Percentiles rank a stretch among this genome's conserved stretches.
These are phyloP conservation scores for Penicillium riverlandense DNA, from an alignment of 495 filamentous ascomycete species.

Conservation along the genomic window DNA sequence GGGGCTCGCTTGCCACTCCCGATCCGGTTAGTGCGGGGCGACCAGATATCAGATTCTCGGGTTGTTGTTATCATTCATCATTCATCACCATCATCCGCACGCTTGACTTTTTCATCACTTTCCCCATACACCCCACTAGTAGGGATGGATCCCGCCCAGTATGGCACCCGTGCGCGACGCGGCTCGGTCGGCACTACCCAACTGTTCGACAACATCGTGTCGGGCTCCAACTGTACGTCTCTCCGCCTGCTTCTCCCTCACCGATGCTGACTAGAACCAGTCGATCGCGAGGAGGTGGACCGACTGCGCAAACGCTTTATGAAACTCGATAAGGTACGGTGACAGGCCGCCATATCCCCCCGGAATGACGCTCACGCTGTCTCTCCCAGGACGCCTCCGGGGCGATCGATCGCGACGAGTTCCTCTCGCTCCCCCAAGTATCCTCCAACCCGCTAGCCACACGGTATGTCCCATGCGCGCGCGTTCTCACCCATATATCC, in stretches of 20 bases:
- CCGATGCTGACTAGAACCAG: conserved; percentile 35
- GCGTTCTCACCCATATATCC: no score
- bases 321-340: conserved; percentile 90
- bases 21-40: conserved; percentile 41
- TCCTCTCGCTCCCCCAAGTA: conserved; percentile 93
- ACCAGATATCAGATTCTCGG: conserved; percentile 38
- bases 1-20: conserved; percentile 40
- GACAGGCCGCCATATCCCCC: neutral
- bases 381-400: conserved; percentile 80
- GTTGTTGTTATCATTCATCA: conserved; percentile 1
- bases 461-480: conserved; percentile 39
- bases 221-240: conserved; percentile 85
- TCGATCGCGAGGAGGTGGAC: conserved; percentile 95
- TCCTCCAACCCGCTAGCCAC: conserved; percentile 96
- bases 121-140: neutral
- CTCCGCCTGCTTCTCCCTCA: neutral
- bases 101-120: neutral
- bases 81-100: neutral
- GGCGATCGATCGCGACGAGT: conserved; percentile 97
- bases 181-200: conserved; percentile 73
- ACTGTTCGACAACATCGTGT: conserved; percentile 91
- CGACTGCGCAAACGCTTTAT: conserved; percentile 93
- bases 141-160: conserved; percentile 25
- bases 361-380: neutral
- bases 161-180: conserved; percentile 40